phyloP scores from a whole-genome alignment of 805 yeast species.

The Teunomyces aglyptinius region DNA sequence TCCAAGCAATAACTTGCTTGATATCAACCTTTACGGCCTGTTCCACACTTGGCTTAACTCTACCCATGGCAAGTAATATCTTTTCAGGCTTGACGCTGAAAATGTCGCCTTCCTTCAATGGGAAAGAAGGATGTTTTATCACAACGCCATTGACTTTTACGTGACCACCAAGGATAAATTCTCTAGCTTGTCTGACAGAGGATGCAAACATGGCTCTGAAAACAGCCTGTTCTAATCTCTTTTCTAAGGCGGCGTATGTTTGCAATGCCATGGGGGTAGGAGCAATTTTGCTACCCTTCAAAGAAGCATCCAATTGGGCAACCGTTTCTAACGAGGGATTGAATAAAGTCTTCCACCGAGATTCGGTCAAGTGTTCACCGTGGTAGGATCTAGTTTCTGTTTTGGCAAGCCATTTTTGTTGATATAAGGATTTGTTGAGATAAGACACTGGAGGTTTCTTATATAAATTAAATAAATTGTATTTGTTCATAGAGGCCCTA shows the following conservation, averaged over 20 bases:
- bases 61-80: slow-evolving; percentile 82
- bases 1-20: slow-evolving; percentile 73
- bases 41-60: slow-evolving; percentile 71
- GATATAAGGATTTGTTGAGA: slow-evolving; percentile 69
- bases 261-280: slow-evolving; percentile 84
- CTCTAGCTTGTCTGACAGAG: slow-evolving; percentile 90
- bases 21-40: slow-evolving; percentile 69
- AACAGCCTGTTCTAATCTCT: slow-evolving; percentile 83
- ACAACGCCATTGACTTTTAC: slow-evolving; percentile 83
- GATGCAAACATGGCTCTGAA: slow-evolving; percentile 93
- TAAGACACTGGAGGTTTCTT: slow-evolving; percentile 61
- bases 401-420: slow-evolving; percentile 90
- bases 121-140: slow-evolving; percentile 75
- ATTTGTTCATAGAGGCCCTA: slow-evolving; percentile 89
- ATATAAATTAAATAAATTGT: slow-evolving; percentile 83
- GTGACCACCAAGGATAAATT: slow-evolving; percentile 74
- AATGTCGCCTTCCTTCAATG: slow-evolving; percentile 79
- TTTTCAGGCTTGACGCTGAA: slow-evolving; percentile 83
- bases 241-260: slow-evolving; percentile 84
- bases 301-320: slow-evolving; percentile 82
- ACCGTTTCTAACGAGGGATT: slow-evolving; percentile 74
- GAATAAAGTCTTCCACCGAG: slow-evolving; percentile 73
- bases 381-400: slow-evolving; percentile 92
- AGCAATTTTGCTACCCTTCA: slow-evolving; percentile 53
- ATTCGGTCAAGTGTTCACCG: slow-evolving; percentile 89